Evolutionary conservation across 139 green algal genomes (phyloP), one percentile per base, ranked within the genome.

Genomic region (Gonium pectorale): DNA sequence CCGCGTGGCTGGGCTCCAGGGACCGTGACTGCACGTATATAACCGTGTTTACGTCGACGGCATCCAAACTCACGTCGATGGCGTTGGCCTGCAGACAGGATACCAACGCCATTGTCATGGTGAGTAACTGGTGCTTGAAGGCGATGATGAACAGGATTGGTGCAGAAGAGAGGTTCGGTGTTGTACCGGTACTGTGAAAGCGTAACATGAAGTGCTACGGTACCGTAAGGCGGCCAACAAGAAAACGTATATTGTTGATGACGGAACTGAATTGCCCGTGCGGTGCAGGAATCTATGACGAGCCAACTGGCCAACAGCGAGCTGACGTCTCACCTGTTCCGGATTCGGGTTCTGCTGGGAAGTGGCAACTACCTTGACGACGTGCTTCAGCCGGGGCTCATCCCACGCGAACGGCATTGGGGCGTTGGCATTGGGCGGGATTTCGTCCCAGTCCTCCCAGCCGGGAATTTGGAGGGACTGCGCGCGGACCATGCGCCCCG

Each of bases 381-480:
- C 24, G 52, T 85, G 79, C 64, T 62, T 56, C 24, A 54, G 29
- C 15, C n/a, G 64, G 29, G 93, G 92, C 91, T 98, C 93, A 73
- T 98, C 95, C 94, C 95, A 98, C 1, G 95, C 95, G 81, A 96
- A 98, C 6, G 92, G 87, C 86, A 97, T 91, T 6, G 67, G 80
- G 43, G 40, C 21, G 72, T 77, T 56, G 22, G 64, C 26, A 51
- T 67, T 67, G 11, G 79, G 64, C 54, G 15, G 38, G 40, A 86
- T 80, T 4, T 62, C 41, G 51, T 86, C 80, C 87, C 78, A 86
- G 59, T 88, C 87, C 69, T 84, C 49, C 78, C 78, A 84, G 29
- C 4, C 11, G 35, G 19, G 27, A 64, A n/a, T 71, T 8, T 6
- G 19, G 59, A 29, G 29, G 54, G 5, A 31, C 9, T 15, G 21